A percentile compares a stretch with the other conserved stretches of the same genome.
Conservation (phyloP, 495 filamentous ascomycete species). For the Astrothelium macrocarpum region DNA sequence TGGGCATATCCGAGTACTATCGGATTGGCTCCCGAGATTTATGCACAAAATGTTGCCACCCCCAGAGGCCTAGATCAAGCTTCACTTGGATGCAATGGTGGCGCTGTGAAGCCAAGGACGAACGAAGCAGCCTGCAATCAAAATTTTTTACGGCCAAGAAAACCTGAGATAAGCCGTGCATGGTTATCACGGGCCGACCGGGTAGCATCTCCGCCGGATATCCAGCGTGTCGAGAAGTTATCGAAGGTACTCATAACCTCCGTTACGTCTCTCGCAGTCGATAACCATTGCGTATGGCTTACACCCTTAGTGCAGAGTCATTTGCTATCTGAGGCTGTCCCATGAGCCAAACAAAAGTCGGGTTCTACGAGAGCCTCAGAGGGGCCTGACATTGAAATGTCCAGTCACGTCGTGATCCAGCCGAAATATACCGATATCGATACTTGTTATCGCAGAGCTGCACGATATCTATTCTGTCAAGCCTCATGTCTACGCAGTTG, state of each 20-base stretch:
- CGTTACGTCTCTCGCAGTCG: neutral
- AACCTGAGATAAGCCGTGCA: neutral
- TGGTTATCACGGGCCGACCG: neutral
- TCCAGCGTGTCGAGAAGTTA: neutral
- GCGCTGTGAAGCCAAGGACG: neutral
- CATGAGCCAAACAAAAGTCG: neutral
- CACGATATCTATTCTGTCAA: neutral
- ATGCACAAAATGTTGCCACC: neutral
- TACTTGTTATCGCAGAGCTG: neutral
- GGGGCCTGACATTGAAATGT: neutral
- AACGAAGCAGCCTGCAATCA: neutral
- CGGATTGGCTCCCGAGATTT: neutral
- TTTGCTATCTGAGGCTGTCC: neutral
- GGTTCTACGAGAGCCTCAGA: neutral
- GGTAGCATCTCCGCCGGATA: neutral
- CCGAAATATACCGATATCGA: neutral
- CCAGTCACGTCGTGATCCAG: neutral
- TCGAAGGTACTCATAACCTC: neutral
- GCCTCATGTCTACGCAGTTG: neutral
- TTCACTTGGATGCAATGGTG: neutral
- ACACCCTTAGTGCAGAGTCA: neutral
- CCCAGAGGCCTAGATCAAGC: neutral
- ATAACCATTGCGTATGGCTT: neutral
- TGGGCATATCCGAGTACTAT: neutral
- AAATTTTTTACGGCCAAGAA: neutral